Base-by-base conservation (phyloP, 192 early-diverging fungal species). In the Chytriomyces confervae region DNA sequence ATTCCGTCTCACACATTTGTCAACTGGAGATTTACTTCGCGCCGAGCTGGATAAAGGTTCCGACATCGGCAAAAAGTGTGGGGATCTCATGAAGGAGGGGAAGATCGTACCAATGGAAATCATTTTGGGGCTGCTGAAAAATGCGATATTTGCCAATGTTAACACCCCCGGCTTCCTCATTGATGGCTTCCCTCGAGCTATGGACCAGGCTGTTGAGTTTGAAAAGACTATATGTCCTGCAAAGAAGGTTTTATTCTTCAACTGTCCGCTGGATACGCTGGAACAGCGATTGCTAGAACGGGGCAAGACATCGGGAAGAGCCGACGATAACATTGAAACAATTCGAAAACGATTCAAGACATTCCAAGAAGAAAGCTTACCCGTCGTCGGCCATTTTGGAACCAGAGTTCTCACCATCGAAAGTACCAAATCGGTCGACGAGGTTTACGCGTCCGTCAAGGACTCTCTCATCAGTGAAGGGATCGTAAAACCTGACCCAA, bases 1-100 rank as follows among this genome's bases (percentile, higher is more conserved):
- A 64, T 96, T 91, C 84, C 89, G 90, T 20, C 94, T 96, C 81
- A 91, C 93, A 24, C 97, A 97, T 69, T 83, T 98, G 60, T 97
- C 95, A 53, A 95, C 96, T 43, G 97, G 97, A 48, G 97, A 97
- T 79, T 85, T 98, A 7, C 84, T 98, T 29, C 91, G 97, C 47
- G 93, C 82, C 13, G 95, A 98, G 78, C 92, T 95, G 68, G 78
- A 51, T 7, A 68, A 75, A 18, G 69, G 69, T 16, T 69, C 80
- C 3, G 70, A 60, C 20, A 48, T 81, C 57, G 96, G 95, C 53
- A 88, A 92, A 68, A 75, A 94, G 64, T 95, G 94, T 76, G 87
- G 88, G 23, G 87, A 86, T 47, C 93, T 91, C 65, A 97, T 98
- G 82, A 91, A 91, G 51, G 93, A 95, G 73, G 97, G 97, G 24